Base-by-base conservation (phyloP, 371 early-diverging fungal species). In the Gilbertella persicaria region DNA sequence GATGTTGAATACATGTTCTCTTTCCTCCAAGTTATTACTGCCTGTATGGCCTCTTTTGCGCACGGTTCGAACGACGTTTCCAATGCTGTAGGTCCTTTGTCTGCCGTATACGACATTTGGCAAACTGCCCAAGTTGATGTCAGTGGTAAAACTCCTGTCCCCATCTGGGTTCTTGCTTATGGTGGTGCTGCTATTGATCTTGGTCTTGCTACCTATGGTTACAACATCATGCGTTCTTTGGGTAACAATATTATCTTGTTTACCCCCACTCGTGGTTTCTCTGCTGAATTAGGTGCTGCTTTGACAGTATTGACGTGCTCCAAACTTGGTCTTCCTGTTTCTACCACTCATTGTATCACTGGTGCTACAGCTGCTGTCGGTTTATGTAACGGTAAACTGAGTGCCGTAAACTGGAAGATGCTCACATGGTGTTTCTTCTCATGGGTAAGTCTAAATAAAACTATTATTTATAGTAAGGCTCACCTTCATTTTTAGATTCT, bases 41-140 rank as follows among this genome's bases (percentile, higher is more conserved):
- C 94, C n/a, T 78, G 85, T 55, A 83, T 91, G 47, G 85, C 92
- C 16, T 93, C 93, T 40, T 93, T 94, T 71, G 85, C 91, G 42
- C 95, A 94, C 73, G 95, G 95, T 46, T 87, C 91, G 40, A 94
- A 94, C 66, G 94, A 94, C 66, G 91, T 94, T 9, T 85, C 93
- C 50, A 94, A 94, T 59, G 93, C 92, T 29, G 81, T 92, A 42
- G 94, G 95, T 14, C 94, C 95, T 2, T 59, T 92, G 23, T 53
- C 71, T 24, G 55, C 69, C 30, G 85, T 94, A 29, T 90, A 74
- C 66, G 75, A 78, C 44, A 79, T 90, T 42, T 94, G 90, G 89
- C 49, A 64, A 33, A 71, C 71, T n/a, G 92, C 74, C 26, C 29
- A 29, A 4, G 73, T 86, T 13, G 79, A 82, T 44, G 41, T 66